A percentile compares a stretch with the other conserved stretches of the same genome.
phyloP scores from a whole-genome alignment of 2,329 filamentous ascomycete genomes.

The Tolypocladium tropicale region DNA sequence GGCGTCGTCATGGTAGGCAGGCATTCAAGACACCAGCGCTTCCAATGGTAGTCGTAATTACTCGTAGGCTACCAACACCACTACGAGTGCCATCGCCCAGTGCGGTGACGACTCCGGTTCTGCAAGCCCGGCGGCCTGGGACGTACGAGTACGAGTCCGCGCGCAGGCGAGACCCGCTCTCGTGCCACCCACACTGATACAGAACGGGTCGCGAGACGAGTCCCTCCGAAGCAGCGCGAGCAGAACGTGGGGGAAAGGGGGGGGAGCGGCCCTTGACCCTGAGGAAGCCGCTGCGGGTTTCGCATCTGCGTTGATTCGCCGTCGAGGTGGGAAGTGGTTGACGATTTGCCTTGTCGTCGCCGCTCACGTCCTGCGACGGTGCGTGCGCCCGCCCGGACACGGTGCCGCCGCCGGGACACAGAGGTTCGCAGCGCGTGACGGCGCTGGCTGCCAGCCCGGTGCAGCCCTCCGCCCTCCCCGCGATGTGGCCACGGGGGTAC shows the following conservation, averaged over 20 bases:
- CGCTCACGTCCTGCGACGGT: background rate
- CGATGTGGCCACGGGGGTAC: background rate
- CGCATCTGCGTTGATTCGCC: background rate
- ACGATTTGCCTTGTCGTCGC: no score
- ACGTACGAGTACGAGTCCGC: background rate
- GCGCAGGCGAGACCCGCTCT: background rate
- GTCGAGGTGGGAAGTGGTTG: no score
- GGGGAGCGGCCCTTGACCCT: no score
- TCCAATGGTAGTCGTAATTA: no score
- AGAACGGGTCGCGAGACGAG: background rate
- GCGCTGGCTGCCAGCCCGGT: background rate
- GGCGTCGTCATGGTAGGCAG: background rate
- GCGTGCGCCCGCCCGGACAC: background rate
- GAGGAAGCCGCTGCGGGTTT: background rate
- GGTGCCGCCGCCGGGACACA: background rate
- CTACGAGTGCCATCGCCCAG: no score
- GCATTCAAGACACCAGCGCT: background rate
- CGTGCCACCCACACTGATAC: background rate
- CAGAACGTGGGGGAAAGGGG: conserved; percentile 2
- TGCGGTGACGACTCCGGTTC: background rate
- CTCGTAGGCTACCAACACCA: no score
- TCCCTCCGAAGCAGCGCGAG: background rate
- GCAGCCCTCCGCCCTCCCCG: no score
- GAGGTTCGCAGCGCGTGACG: background rate
- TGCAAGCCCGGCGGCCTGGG: background rate